phyloP scores from a whole-genome alignment of 805 yeast genomes.

The Starmerella gropengiesseri region DNA sequence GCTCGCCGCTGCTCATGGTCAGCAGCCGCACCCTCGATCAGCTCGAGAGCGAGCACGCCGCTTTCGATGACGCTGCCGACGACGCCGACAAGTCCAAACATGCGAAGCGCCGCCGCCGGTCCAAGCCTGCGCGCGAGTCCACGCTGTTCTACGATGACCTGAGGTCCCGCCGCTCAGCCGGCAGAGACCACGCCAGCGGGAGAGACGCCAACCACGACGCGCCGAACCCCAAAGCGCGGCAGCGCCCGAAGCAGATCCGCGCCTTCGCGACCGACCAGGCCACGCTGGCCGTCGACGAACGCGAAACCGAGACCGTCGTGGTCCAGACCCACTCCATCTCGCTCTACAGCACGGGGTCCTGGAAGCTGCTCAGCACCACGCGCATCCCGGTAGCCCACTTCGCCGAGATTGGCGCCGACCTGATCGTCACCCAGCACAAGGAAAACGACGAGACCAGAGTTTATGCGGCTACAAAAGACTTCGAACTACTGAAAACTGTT shows the following conservation, averaged over 20 bases:
- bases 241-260: slow-evolving; percentile 3
- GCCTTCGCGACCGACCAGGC: slow-evolving; percentile 9
- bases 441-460: background rate
- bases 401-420: slow-evolving; percentile 9
- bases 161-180: too few species aligned
- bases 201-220: background rate
- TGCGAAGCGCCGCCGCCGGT: background rate
- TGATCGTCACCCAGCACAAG: slow-evolving; percentile 2
- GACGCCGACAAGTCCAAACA: background rate
- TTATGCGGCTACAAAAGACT: background rate
- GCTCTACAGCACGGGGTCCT: background rate
- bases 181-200: too few species aligned
- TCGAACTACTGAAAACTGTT: background rate
- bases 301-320: slow-evolving; percentile 1
- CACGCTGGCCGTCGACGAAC: slow-evolving; percentile 11
- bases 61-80: background rate
- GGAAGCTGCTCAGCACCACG: slow-evolving; percentile 1
- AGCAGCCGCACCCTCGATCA: background rate
- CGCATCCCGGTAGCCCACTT: slow-evolving; percentile 1
- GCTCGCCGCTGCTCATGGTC: background rate
- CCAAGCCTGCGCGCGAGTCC: background rate
- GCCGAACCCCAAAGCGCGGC: background rate
- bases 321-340: slow-evolving; percentile 10
- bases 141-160: background rate
- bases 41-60: background rate